A percentile compares a stretch with the other conserved stretches of the same genome.
Evolutionary conservation across 495 filamentous ascomycete genomes (phyloP).

Genomic region (Cercophora newfieldiana): DNA sequence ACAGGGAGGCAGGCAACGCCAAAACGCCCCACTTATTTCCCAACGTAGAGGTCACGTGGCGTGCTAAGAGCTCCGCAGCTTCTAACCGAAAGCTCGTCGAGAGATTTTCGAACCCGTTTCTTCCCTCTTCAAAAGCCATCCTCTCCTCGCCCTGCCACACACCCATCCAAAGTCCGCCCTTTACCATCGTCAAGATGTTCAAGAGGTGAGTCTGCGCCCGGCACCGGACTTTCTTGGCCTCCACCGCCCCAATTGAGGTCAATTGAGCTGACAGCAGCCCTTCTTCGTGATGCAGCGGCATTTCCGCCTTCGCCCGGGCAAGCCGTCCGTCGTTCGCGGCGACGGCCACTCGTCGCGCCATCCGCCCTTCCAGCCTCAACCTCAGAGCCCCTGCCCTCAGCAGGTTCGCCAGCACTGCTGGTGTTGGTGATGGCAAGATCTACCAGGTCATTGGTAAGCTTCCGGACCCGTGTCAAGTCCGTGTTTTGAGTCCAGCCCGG

Average conservation of each 20-base stretch:
- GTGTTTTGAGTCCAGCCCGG: slow-evolving; percentile 21
- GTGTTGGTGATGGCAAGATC: slow-evolving; percentile 72
- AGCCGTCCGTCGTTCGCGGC: slow-evolving; percentile 70
- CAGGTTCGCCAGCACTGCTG: slow-evolving; percentile 69
- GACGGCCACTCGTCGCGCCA: slow-evolving; percentile 64
- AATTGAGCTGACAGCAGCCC: slow-evolving; percentile 48
- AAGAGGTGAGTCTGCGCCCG: slow-evolving; percentile 67
- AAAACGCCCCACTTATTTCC: slow-evolving; percentile 16
- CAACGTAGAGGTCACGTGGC: slow-evolving; percentile 32
- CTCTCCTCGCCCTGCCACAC: slow-evolving; percentile 36
- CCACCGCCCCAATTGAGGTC: slow-evolving; percentile 26
- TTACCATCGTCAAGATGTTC: slow-evolving; percentile 73
- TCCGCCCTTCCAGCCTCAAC: slow-evolving; percentile 64
- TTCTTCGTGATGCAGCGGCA: slow-evolving; percentile 58
- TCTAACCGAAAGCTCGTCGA: slow-evolving; percentile 40
- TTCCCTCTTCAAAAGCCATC: slow-evolving; percentile 41
- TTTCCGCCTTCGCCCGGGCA: slow-evolving; percentile 78
- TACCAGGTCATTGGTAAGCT: slow-evolving; percentile 63
- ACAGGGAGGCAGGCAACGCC: neutral
- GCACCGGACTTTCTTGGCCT: slow-evolving; percentile 12
- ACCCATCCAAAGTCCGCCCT: slow-evolving; percentile 47
- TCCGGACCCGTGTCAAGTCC: neutral
- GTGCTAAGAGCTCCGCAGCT: slow-evolving; percentile 36
- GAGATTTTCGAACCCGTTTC: slow-evolving; percentile 44
- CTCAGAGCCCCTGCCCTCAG: slow-evolving; percentile 59